Base-by-base conservation (phyloP, 2,329 filamentous ascomycete species). In the Chrysoporthe austroafricana region DNA sequence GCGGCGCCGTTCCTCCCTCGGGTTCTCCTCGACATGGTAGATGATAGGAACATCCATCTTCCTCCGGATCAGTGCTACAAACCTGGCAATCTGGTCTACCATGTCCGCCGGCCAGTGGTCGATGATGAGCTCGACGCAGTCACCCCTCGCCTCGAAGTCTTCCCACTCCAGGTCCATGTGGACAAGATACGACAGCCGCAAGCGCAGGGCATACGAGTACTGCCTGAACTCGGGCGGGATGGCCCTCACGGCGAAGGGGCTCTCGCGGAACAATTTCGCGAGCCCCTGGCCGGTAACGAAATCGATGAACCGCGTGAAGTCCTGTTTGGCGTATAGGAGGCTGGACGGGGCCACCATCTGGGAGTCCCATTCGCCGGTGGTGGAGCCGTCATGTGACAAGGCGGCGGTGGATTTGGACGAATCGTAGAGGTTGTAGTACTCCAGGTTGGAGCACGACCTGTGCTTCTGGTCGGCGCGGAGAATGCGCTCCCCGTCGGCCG, bases 401-500 rank as follows among this genome's bases (percentile, higher is more conserved):
- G 73, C 62, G 13, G 73, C 70, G 3, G 70, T 73, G 48, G 76
- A 75, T 34, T 76, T 77, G 61, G 81, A 79, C 3, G 78, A 74
- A 66, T 83, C 82, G 70, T 88, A 85, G 14, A 91, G 80, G 72
- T 92, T 92, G 79, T 87, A 92, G 74, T 91, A 93, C 74, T 93
- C 90, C 64, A 90, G 82, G 70, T 91, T 93, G 13, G 89, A 88
- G 76, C 88, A 90, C 6, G 81, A 80, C 64, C 89, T 83, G 71
- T 91, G 86, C 44, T 86, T 83, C 43, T 82, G 80, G 63, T 85
- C 84, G 34, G 82, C 84, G 42, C 81, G 79, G 3, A 91, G 79
- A 50, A 91, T 82, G 64, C 86, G 85, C 66, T 85, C 81, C 13
- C 89, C 83, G 54, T 86, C 83, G 7, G 83, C 79, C 1, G 80